Evolutionary conservation across 2,329 filamentous ascomycete genomes (phyloP).

Genomic region (Curvularia eragrostidis): DNA sequence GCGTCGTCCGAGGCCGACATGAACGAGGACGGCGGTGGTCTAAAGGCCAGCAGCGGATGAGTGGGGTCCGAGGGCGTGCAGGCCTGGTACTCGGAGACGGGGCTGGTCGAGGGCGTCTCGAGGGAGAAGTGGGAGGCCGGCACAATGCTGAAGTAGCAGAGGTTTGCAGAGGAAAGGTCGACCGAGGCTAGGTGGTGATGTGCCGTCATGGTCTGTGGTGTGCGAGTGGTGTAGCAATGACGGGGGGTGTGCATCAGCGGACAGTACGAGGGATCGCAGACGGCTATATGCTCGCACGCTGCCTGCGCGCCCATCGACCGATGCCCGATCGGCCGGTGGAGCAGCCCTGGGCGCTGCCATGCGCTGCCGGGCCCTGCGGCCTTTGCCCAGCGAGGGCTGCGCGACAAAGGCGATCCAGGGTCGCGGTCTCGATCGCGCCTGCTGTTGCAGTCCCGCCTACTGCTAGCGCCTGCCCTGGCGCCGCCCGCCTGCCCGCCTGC

Average conservation of each 20-base stretch:
- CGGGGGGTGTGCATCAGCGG: conserved; percentile 17
- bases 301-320: too few species aligned
- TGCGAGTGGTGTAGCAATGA: conserved; percentile 7
- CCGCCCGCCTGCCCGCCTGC: neutral
- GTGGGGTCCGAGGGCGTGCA: conserved; percentile 38
- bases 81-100: conserved; percentile 32
- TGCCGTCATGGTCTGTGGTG: conserved; percentile 22
- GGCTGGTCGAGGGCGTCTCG: conserved; percentile 40
- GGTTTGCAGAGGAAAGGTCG: conserved; percentile 5
- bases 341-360: too few species aligned
- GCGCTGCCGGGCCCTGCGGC: too few species aligned
- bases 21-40: conserved; percentile 21
- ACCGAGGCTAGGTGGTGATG: conserved; percentile 20
- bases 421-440: conserved; percentile 11
- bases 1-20: conserved; percentile 38
- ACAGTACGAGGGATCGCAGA: conserved; percentile 18
- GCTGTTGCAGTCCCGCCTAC: conserved; percentile 3
- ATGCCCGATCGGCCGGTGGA: too few species aligned
- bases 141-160: conserved; percentile 46
- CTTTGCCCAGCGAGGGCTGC: too few species aligned
- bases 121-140: conserved; percentile 41
- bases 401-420: conserved; percentile 7
- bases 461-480: neutral
- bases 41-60: conserved; percentile 47
- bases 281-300: conserved; percentile 22